These are phyloP conservation scores for Croton setiger DNA, from an alignment of 441 rosid genomes.

Conservation along the genomic window DNA sequence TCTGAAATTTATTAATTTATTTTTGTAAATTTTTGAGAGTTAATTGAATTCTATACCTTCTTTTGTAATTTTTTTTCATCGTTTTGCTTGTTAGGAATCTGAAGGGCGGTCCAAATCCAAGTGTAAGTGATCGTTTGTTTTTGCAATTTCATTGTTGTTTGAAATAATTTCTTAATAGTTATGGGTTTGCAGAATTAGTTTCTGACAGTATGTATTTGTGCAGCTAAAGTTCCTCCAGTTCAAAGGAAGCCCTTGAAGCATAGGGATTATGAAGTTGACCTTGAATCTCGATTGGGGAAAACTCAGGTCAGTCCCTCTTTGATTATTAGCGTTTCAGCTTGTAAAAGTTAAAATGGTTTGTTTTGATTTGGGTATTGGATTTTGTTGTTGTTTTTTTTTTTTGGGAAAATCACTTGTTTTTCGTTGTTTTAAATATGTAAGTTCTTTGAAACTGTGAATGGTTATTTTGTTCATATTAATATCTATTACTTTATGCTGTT, in stretches of 20 bases:
- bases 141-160: neutral
- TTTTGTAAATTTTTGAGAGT: neutral
- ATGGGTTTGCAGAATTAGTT: neutral
- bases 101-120: conserved; percentile 67
- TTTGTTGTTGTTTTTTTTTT: neutral
- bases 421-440: no score
- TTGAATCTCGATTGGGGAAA: conserved; percentile 92
- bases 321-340: neutral
- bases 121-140: conserved; percentile 37
- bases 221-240: conserved; percentile 92
- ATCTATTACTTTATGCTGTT: neutral
- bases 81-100: conserved; percentile 47
- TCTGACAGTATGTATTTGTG: conserved; percentile 2
- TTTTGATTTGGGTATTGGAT: neutral
- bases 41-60: neutral
- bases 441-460: neutral
- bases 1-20: neutral
- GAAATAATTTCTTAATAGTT: neutral
- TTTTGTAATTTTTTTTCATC: conserved; percentile 4
- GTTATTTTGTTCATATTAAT: neutral
- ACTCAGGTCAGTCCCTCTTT: conserved; percentile 54
- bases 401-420: no score
- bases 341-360: neutral
- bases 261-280: conserved; percentile 94
- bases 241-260: conserved; percentile 98